Evolutionary conservation across 345 rosid genomes (phyloP).

Genomic region (Lepidium didymum): DNA sequence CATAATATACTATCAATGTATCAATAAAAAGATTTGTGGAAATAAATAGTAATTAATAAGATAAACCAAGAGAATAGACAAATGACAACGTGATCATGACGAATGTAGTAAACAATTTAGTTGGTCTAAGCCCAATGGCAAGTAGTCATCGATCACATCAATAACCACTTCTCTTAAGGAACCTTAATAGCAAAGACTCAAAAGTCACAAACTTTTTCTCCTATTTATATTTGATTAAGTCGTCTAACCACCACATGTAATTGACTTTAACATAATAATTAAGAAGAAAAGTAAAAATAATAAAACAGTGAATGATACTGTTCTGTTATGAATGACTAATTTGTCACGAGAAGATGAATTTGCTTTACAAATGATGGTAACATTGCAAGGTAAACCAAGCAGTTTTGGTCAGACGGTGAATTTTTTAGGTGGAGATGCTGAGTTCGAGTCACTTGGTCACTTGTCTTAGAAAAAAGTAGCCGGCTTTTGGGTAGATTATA

Average conservation of each 20-base stretch:
- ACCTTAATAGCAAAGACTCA: neutral
- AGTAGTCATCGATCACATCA: neutral
- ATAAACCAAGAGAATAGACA: neutral
- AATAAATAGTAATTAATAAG: neutral
- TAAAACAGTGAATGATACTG: too few relatives aligned
- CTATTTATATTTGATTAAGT: neutral
- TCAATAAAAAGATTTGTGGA: neutral
- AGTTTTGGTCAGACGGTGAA: too few relatives aligned
- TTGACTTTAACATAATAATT: neutral
- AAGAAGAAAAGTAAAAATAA: too few relatives aligned
- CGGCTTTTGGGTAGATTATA: too few relatives aligned
- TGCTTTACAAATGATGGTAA: too few relatives aligned
- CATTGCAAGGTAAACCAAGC: too few relatives aligned
- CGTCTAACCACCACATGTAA: slow-evolving; percentile 15
- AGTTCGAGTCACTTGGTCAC: too few relatives aligned
- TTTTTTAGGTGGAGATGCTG: too few relatives aligned
- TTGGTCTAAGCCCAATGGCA: slow-evolving; percentile 10
- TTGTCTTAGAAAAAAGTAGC: too few relatives aligned
- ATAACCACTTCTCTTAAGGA: slow-evolving; percentile 17
- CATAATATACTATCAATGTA: neutral
- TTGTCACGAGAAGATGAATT: too few relatives aligned
- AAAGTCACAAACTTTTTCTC: neutral
- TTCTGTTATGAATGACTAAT: too few relatives aligned
- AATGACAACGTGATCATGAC: neutral
- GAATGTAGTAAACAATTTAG: neutral